Evolutionary conservation across 805 yeast genomes (phyloP).

Genomic region (Candida alai): DNA sequence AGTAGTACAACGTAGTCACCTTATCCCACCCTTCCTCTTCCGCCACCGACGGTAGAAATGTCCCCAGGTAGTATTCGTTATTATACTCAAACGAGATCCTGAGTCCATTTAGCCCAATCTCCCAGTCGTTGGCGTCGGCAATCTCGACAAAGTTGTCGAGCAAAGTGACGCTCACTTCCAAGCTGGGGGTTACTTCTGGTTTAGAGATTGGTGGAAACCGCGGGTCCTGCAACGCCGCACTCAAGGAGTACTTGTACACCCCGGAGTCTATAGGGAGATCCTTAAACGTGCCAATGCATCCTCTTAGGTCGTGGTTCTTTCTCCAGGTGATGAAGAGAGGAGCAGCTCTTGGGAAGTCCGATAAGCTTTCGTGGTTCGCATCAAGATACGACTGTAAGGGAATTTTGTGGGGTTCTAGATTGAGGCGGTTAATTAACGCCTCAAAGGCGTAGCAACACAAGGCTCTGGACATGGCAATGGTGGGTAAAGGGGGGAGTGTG

Average conservation of each 20-base stretch:
- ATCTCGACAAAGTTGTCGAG: conserved; percentile 55
- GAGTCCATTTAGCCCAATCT: conserved; percentile 78
- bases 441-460: conserved; percentile 39
- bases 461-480: conserved; percentile 36
- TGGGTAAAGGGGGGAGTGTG: conserved; percentile 1
- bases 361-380: conserved; percentile 10
- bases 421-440: conserved; percentile 20
- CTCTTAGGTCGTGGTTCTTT: conserved; percentile 54
- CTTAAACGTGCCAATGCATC: conserved; percentile 91
- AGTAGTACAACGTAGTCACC: conserved; percentile 61
- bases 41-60: conserved; percentile 90
- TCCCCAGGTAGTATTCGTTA: conserved; percentile 54
- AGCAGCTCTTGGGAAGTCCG: conserved; percentile 19
- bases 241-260: conserved; percentile 54
- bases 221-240: conserved; percentile 68
- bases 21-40: conserved; percentile 81
- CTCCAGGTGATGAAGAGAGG: conserved; percentile 93
- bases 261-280: conserved; percentile 53
- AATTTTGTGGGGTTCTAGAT: conserved; percentile 12
- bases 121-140: conserved; percentile 65
- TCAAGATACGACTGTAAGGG: conserved; percentile 14
- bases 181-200: conserved; percentile 50
- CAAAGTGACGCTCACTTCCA: conserved; percentile 60
- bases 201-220: conserved; percentile 64
- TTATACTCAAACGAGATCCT: conserved; percentile 47